Percentiles rank a stretch among this genome's conserved stretches.
These are phyloP conservation scores for Leptographium radiaticola DNA, from an alignment of 2,329 filamentous ascomycete genomes.

Conservation along the genomic window DNA sequence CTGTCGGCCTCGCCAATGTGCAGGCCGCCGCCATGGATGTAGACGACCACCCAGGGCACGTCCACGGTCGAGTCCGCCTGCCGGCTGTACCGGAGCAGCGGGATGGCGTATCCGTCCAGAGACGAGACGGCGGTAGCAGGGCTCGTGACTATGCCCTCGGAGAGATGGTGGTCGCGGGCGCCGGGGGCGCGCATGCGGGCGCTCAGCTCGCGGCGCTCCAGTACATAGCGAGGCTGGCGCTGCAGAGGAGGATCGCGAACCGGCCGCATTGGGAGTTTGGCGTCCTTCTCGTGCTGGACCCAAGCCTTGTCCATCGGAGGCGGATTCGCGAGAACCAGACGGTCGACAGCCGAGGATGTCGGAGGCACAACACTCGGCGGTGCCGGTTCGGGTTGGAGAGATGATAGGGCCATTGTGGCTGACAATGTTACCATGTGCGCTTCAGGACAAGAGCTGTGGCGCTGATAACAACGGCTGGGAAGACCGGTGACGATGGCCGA, in stretches of 20 bases:
- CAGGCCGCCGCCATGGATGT: slow-evolving; percentile 36
- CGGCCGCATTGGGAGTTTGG: slow-evolving; percentile 14
- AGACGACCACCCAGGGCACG: slow-evolving; percentile 22
- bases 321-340: slow-evolving; percentile 18
- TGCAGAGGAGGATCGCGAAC: slow-evolving; percentile 16
- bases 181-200: slow-evolving; percentile 21
- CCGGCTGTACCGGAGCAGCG: slow-evolving; percentile 20
- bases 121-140: slow-evolving; percentile 20
- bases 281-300: slow-evolving; percentile 23
- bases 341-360: slow-evolving; percentile 2
- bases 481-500: too few species aligned
- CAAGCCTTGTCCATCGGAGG: slow-evolving; percentile 28
- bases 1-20: slow-evolving; percentile 33
- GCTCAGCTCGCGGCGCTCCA: slow-evolving; percentile 25
- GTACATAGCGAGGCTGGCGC: slow-evolving; percentile 26
- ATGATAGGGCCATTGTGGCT: background rate
- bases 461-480: too few species aligned
- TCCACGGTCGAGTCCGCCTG: background rate
- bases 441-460: background rate
- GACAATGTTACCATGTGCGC: background rate
- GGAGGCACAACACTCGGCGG: background rate
- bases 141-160: slow-evolving; percentile 18
- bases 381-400: background rate
- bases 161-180: slow-evolving; percentile 23
- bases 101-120: slow-evolving; percentile 21